These are phyloP conservation scores for Castanea mollissima DNA, from an alignment of 306 rosid species.

Conservation along the genomic window DNA sequence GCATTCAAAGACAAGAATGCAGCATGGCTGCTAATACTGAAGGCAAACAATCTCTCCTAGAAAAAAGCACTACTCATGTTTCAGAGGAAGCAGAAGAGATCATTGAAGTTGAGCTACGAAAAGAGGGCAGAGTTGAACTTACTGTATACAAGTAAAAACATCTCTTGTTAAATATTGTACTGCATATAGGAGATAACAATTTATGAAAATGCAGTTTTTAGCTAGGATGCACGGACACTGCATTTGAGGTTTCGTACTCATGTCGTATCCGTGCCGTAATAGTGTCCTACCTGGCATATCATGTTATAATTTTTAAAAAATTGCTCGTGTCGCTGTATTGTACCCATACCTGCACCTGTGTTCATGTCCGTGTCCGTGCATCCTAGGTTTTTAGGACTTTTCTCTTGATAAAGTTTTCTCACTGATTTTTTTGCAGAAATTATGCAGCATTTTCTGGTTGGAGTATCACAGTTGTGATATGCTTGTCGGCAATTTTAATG, in stretches of 20 bases:
- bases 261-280: too few relatives aligned
- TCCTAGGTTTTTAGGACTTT: neutral
- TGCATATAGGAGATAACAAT: conserved; percentile 2
- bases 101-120: conserved; percentile 74
- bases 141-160: conserved; percentile 60
- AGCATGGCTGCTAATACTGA: conserved; percentile 31
- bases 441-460: conserved; percentile 81
- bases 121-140: conserved; percentile 82
- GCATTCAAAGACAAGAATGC: conserved; percentile 39
- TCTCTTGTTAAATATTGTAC: neutral
- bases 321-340: too few relatives aligned
- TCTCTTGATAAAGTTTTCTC: conserved; percentile 8
- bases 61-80: conserved; percentile 25
- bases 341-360: too few relatives aligned
- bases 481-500: conserved; percentile 83
- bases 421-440: conserved; percentile 49
- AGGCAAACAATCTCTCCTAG: conserved; percentile 34
- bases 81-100: conserved; percentile 47
- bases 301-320: too few relatives aligned
- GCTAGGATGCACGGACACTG: too few relatives aligned
- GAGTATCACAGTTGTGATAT: conserved; percentile 59
- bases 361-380: too few relatives aligned
- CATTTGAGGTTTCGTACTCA: too few relatives aligned
- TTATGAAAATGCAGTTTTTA: neutral
- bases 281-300: too few relatives aligned